These are phyloP conservation scores for Cercophora sp. DNA, from an alignment of 495 filamentous ascomycete species.

Conservation along the genomic window DNA sequence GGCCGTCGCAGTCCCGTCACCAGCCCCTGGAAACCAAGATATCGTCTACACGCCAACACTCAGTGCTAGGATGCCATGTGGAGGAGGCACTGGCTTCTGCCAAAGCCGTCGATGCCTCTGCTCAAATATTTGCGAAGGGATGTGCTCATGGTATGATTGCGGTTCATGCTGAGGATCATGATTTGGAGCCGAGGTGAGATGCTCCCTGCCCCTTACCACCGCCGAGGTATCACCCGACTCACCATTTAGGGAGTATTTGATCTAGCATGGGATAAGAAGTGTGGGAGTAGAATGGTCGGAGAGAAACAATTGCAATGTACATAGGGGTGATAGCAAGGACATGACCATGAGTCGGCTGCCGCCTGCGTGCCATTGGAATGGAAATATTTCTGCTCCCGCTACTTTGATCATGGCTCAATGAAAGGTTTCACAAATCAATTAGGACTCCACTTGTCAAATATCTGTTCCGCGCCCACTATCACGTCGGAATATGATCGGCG, in stretches of 20 bases:
- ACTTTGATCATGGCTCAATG: no score
- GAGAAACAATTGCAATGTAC: not conserved
- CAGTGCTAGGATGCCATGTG: not conserved
- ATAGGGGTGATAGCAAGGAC: not conserved
- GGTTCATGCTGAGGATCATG: slow-evolving; percentile 7
- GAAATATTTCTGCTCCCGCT: no score
- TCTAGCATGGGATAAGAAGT: not conserved
- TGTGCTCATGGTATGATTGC: slow-evolving; percentile 15
- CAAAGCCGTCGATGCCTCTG: slow-evolving; percentile 6
- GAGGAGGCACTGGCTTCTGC: slow-evolving; percentile 13
- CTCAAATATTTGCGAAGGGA: slow-evolving; percentile 10
- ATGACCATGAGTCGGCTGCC: no score
- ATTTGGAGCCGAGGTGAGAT: not conserved
- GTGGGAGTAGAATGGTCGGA: not conserved
- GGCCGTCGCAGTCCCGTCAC: not conserved
- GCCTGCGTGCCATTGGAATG: no score
- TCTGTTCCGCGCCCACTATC: no score
- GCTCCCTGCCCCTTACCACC: not conserved
- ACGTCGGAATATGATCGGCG: no score
- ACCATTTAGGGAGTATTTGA: not conserved
- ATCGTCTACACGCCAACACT: not conserved
- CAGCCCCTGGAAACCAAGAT: not conserved
- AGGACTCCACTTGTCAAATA: no score
- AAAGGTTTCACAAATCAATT: no score
- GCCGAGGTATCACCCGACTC: not conserved